Conservation (phyloP, 2,329 filamentous ascomycete species). For the Boeremia lycopersici region DNA sequence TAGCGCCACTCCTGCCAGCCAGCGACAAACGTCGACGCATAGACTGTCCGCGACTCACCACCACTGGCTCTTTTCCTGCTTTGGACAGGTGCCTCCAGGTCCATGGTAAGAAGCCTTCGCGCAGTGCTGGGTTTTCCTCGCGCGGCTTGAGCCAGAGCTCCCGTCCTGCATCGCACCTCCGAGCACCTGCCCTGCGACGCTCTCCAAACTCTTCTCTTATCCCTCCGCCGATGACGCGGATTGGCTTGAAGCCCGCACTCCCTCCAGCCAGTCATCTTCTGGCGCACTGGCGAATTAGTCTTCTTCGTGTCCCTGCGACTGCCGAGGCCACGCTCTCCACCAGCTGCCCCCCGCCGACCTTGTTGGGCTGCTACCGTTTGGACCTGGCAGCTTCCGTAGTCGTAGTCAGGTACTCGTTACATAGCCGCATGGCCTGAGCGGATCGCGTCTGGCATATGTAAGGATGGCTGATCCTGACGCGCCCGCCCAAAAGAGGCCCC, state of each 20-base stretch:
- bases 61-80: conserved; percentile 38
- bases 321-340: conserved; percentile 37
- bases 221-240: conserved; percentile 45
- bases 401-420: conserved; percentile 32
- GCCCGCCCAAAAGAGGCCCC: conserved; percentile 46
- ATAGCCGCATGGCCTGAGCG: conserved; percentile 50
- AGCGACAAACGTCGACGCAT: conserved; percentile 43
- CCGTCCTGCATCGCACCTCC: conserved; percentile 38
- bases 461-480: conserved; percentile 50
- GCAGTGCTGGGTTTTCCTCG: conserved; percentile 41
- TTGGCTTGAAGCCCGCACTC: conserved; percentile 36
- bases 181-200: conserved; percentile 43
- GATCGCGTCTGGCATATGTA: conserved; percentile 42
- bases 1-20: conserved; percentile 36
- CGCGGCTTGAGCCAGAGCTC: conserved; percentile 41
- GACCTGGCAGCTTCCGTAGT: conserved; percentile 18
- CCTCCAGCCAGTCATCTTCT: conserved; percentile 36
- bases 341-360: conserved; percentile 31
- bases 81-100: conserved; percentile 44
- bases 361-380: conserved; percentile 37
- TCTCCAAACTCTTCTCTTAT: conserved; percentile 42
- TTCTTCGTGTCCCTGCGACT: conserved; percentile 35
- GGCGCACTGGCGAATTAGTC: conserved; percentile 40
- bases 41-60: conserved; percentile 37
- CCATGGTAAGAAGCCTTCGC: conserved; percentile 45